These are phyloP conservation scores for Ustilago sp. DNA, from an alignment of 1,284 basidiomycete species.

Conservation along the genomic window DNA sequence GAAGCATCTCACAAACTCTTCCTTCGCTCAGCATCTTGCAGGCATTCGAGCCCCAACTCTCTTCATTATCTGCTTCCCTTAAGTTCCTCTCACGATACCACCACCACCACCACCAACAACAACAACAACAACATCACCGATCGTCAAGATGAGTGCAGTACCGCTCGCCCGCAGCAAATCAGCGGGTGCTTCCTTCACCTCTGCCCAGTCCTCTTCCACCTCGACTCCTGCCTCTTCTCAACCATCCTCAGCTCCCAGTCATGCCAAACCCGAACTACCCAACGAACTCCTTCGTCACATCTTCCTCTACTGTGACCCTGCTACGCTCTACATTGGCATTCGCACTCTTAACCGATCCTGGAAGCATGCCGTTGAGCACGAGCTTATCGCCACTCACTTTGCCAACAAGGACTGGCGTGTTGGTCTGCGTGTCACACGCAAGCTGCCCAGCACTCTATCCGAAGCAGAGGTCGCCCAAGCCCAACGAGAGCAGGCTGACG, in stretches of 20 bases:
- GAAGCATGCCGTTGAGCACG: slow-evolving; percentile 55
- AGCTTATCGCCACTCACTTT: slow-evolving; percentile 55
- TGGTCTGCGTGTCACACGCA: slow-evolving; percentile 54
- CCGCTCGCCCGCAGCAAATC: slow-evolving; percentile 37
- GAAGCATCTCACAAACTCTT: not conserved
- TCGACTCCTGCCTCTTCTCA: slow-evolving; percentile 28
- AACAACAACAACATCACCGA: not conserved
- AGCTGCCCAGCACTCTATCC: slow-evolving; percentile 37
- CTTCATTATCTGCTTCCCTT: not conserved
- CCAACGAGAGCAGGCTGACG: slow-evolving; percentile 36
- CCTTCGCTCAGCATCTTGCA: not conserved
- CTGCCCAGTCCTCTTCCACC: slow-evolving; percentile 15
- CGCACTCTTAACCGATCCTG: slow-evolving; percentile 55
- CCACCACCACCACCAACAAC: not conserved
- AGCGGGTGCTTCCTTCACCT: slow-evolving; percentile 31
- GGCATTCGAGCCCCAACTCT: not conserved
- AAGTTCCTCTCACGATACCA: not conserved
- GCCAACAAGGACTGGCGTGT: slow-evolving; percentile 55
- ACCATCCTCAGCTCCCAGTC: slow-evolving; percentile 27
- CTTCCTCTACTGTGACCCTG: slow-evolving; percentile 63
- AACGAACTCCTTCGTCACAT: slow-evolving; percentile 61
- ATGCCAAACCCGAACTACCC: slow-evolving; percentile 41
- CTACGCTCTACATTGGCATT: slow-evolving; percentile 59
- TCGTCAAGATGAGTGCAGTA: slow-evolving; percentile 44
- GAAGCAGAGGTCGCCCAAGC: slow-evolving; percentile 29